Evolutionary conservation across 179 eudicot species (phyloP), one percentile per base, ranked within the genome.

Genomic region (Beta corolliflora): DNA sequence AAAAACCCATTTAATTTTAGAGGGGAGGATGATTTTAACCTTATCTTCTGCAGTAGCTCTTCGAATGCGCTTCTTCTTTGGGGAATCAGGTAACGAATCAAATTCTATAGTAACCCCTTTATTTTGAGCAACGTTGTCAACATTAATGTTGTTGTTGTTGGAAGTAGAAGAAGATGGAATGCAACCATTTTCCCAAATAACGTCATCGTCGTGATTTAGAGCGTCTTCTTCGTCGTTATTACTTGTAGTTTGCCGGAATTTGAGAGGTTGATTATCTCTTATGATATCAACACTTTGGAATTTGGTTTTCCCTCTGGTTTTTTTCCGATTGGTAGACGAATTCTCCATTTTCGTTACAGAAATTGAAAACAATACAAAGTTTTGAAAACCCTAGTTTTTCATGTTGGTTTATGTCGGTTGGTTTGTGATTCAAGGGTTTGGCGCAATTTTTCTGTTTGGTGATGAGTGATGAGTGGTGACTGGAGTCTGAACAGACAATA

Each of bases 21-120:
- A 9, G 2, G n/a, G 14, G 9, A 48, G 7, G 21, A 13, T 46
- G 25, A 21, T 3, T 53, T 73, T 7, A 31, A 94, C 99, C 98
- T 93, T 96, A 77, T 96, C 98, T 88, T 93, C 88, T 46, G 97
- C 94, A 83, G 99, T 89, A 72, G 90, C 92, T 83, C 98, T 88
- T 15, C 92, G 88, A 44, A 91, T 71, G 23, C 88, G 84, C 88
- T 93, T 96, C 79, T 88, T 85, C 71, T 88, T 90, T 31, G 88
- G 84, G 11, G 88, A 83, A 56, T 83, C 91, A 55, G 94, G 96
- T 53, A 86, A 82, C 59, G 86, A 85, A 59, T 91, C 91, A 60
- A 96, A 91, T 76, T 96, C 97, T 83, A 96, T 87, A 15, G 92
- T 91, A 58, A 96, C 81, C 58, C 89, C 92, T 29, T 87, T 84